A percentile compares a stretch with the other conserved stretches of the same genome.
Conservation (phyloP, 345 rosid species). For the Arabidopsis arenosa region DNA sequence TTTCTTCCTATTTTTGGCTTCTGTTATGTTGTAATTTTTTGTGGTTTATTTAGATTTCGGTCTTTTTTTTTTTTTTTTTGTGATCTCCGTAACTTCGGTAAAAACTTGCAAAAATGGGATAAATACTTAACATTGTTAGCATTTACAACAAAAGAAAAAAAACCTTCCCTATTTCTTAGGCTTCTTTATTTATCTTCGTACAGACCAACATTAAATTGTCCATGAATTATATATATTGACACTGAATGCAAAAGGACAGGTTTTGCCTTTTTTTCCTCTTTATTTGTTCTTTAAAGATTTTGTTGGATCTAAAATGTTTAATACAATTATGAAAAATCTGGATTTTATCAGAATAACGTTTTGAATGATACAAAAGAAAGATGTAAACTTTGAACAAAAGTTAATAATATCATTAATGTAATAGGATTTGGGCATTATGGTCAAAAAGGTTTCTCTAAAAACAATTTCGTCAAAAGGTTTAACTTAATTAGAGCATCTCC, state of each 20-base stretch:
- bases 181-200: not conserved
- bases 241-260: not conserved
- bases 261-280: not conserved
- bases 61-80: too few relatives aligned
- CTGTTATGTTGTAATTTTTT: too few relatives aligned
- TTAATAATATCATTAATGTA: not conserved
- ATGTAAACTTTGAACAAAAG: constrained; percentile 4
- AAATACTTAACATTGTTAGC: too few relatives aligned
- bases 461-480: constrained; percentile 4
- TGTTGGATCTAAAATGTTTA: not conserved
- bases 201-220: not conserved
- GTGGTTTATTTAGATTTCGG: too few relatives aligned
- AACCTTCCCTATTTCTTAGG: not conserved
- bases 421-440: not conserved
- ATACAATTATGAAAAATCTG: not conserved
- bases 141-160: too few relatives aligned
- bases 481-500: too few relatives aligned
- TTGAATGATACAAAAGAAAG: not conserved
- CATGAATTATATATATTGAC: not conserved
- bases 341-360: not conserved
- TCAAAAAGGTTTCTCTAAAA: not conserved
- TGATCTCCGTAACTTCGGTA: too few relatives aligned
- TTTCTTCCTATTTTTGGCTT: too few relatives aligned
- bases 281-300: not conserved
- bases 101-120: too few relatives aligned